These are phyloP conservation scores for Penicillium riverlandense DNA, from an alignment of 495 filamentous ascomycete species.

Conservation along the genomic window DNA sequence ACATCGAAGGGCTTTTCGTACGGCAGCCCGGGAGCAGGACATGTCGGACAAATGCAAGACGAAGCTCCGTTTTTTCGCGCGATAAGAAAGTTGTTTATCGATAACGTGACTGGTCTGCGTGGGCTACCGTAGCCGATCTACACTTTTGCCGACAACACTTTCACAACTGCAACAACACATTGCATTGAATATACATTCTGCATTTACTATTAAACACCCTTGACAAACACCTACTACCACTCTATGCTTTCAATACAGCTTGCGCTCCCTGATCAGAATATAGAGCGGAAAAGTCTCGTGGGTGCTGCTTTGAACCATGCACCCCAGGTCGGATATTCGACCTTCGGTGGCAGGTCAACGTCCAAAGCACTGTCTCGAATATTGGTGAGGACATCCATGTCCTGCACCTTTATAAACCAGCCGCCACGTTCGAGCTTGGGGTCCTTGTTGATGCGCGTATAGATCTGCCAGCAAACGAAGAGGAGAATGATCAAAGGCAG, in stretches of 20 bases:
- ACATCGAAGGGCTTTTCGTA: constrained; percentile 10
- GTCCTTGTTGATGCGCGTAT: constrained; percentile 14
- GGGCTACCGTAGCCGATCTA: neutral
- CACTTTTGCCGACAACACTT: no score
- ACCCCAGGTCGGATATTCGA: constrained; percentile 20
- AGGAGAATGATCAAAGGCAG: constrained; percentile 46
- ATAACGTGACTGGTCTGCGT: constrained; percentile 9
- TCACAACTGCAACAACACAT: no score
- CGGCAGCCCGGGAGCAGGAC: constrained; percentile 24
- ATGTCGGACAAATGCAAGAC: constrained; percentile 14
- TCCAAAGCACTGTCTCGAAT: constrained; percentile 19
- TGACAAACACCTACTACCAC: no score
- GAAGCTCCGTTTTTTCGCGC: constrained; percentile 13
- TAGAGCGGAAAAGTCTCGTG: constrained; percentile 14
- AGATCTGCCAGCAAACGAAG: constrained; percentile 29
- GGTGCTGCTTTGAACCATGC: constrained; percentile 20
- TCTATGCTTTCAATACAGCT: no score
- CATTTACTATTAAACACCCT: no score
- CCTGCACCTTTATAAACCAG: constrained; percentile 11
- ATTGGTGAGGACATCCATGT: constrained; percentile 17
- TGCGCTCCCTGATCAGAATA: constrained; percentile 29
- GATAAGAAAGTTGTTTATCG: constrained; percentile 10
- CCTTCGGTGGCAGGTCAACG: constrained; percentile 16
- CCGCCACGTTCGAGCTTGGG: constrained; percentile 17
- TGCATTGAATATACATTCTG: no score